Conservation (phyloP, 2,329 filamentous ascomycete genomes). For the Apiospora sp. region DNA sequence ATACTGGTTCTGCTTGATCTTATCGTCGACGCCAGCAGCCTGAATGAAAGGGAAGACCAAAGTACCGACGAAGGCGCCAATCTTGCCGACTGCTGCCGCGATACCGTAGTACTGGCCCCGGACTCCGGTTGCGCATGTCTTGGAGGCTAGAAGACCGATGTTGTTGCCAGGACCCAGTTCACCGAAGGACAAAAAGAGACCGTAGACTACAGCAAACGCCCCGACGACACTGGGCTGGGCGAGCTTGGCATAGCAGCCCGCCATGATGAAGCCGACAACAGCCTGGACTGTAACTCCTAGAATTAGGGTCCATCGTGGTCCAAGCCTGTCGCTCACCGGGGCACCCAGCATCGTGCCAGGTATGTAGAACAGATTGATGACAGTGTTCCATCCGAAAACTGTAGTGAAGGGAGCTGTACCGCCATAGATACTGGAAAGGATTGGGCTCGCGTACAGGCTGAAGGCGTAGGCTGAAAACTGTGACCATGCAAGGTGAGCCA, state of each 20-base stretch:
- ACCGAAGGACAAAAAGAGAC: conserved; percentile 78
- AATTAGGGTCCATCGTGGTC: conserved; percentile 77
- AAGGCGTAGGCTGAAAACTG: conserved; percentile 85
- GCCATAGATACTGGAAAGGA: conserved; percentile 72
- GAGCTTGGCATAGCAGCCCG: conserved; percentile 77
- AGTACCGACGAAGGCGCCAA: conserved; percentile 85
- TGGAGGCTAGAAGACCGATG: conserved; percentile 85
- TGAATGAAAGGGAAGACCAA: conserved; percentile 82
- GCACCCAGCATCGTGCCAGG: conserved; percentile 83
- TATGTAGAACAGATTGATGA: conserved; percentile 89
- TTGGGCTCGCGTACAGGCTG: conserved; percentile 81
- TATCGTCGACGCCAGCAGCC: conserved; percentile 62
- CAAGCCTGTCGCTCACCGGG: conserved; percentile 78
- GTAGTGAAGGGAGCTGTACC: conserved; percentile 71
- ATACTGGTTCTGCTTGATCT: conserved; percentile 74
- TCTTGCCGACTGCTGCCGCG: conserved; percentile 76
- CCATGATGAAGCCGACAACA: conserved; percentile 88
- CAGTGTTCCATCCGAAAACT: conserved; percentile 85
- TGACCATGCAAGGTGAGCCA: conserved; percentile 23
- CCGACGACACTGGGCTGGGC: conserved; percentile 71
- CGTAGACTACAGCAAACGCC: conserved; percentile 81
- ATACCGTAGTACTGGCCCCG: conserved; percentile 77
- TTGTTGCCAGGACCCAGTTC: conserved; percentile 91
- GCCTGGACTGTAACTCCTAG: conserved; percentile 77
- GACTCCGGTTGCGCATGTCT: conserved; percentile 89